These are phyloP conservation scores for Chiua sp. DNA, from an alignment of 1,284 basidiomycete species.

Conservation along the genomic window DNA sequence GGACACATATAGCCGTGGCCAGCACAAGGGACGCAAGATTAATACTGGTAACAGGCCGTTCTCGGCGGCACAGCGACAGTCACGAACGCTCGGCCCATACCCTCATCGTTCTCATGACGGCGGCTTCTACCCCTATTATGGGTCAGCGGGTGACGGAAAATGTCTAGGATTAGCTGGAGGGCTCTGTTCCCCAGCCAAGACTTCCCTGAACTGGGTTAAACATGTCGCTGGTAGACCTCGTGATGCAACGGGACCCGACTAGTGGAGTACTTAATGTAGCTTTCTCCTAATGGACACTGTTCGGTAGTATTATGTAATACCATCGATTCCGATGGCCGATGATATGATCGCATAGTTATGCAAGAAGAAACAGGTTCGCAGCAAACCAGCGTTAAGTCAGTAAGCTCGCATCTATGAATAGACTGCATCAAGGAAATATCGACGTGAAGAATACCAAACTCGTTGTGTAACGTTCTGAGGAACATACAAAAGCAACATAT, in stretches of 20 bases:
- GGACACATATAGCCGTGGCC: conserved; percentile 7
- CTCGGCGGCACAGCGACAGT: neutral
- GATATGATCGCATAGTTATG: neutral
- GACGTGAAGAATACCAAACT: neutral
- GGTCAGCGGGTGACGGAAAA: neutral
- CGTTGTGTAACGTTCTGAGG: neutral
- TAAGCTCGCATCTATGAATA: neutral
- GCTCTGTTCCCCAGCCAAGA: no score
- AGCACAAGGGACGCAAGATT: neutral
- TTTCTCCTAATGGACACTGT: neutral
- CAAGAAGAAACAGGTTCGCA: neutral
- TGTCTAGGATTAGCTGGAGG: no score
- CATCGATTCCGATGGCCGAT: no score
- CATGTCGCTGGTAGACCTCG: neutral
- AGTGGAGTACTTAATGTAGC: neutral
- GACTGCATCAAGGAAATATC: no score
- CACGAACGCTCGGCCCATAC: neutral
- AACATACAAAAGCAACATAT: no score
- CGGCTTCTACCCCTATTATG: neutral
- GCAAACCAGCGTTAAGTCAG: neutral
- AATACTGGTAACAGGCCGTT: neutral
- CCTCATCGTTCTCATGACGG: conserved; percentile 10
- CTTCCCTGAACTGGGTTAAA: neutral
- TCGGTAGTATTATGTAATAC: no score
- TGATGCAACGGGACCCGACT: no score